Conservation (phyloP, 768 basidiomycete genomes). For the Podaxis sp. region DNA sequence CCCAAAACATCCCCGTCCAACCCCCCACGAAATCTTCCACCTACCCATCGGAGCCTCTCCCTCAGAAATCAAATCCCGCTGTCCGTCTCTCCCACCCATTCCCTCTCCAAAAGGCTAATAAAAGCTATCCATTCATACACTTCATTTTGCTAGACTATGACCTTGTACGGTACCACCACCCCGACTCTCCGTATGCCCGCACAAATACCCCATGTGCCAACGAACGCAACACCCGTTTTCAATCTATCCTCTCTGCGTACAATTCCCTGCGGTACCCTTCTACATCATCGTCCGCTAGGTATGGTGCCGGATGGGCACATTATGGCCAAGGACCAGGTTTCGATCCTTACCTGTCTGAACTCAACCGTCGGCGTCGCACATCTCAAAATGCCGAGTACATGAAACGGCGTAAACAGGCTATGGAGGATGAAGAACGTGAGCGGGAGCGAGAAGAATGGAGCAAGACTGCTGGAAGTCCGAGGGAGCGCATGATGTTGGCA, state of each 20-base stretch:
- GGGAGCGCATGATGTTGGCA: slow-evolving; percentile 47
- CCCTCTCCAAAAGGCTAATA: neutral
- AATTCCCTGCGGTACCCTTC: slow-evolving; percentile 46
- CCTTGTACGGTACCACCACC: slow-evolving; percentile 69
- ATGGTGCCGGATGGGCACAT: neutral
- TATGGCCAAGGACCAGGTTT: slow-evolving; percentile 24
- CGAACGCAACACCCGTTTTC: slow-evolving; percentile 59
- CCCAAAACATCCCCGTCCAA: slow-evolving; percentile 51
- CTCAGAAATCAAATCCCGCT: slow-evolving; percentile 63
- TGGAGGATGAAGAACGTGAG: slow-evolving; percentile 11
- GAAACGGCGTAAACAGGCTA: slow-evolving; percentile 13
- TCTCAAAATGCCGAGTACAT: slow-evolving; percentile 30
- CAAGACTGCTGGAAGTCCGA: slow-evolving; percentile 29
- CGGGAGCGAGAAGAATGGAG: slow-evolving; percentile 33
- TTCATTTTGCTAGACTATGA: slow-evolving; percentile 56
- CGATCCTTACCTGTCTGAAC: slow-evolving; percentile 50
- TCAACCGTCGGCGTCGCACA: slow-evolving; percentile 46
- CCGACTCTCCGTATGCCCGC: slow-evolving; percentile 53
- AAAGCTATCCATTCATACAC: neutral
- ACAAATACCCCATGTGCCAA: slow-evolving; percentile 31
- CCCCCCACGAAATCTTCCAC: slow-evolving; percentile 75
- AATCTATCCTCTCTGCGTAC: slow-evolving; percentile 63
- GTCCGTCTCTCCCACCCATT: slow-evolving; percentile 36
- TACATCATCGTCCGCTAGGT: slow-evolving; percentile 8
- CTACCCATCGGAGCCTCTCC: slow-evolving; percentile 53